phyloP scores from a whole-genome alignment of 768 basidiomycete genomes.

The Melanogaster broomeanus region DNA sequence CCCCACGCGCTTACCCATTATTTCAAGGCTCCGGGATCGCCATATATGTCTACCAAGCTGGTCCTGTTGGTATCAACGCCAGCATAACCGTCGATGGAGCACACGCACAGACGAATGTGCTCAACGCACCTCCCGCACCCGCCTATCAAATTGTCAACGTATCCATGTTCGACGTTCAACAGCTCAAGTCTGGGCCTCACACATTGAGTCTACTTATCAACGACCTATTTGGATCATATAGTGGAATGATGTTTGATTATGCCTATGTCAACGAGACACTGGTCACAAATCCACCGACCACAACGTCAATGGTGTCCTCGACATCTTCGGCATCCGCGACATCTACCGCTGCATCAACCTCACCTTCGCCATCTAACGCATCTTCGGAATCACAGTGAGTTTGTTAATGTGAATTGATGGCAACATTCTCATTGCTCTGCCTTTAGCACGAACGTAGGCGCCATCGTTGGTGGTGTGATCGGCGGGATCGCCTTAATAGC shows the following conservation, averaged over 20 bases:
- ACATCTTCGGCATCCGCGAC: background rate
- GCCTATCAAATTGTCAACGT: constrained; percentile 21
- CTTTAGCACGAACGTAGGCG: constrained; percentile 4
- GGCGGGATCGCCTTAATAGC: constrained; percentile 8
- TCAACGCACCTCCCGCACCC: constrained; percentile 19
- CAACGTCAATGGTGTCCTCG: background rate
- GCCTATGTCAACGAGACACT: constrained; percentile 20
- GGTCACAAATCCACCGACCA: constrained; percentile 6
- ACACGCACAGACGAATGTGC: constrained; percentile 12
- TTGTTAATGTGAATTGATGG: background rate
- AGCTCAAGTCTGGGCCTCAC: constrained; percentile 15
- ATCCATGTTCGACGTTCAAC: constrained; percentile 26
- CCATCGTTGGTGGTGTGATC: constrained; percentile 17
- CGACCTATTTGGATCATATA: constrained; percentile 22
- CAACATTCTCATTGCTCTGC: background rate
- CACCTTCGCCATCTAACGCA: background rate
- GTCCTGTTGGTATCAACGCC: constrained; percentile 25
- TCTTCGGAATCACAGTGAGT: constrained; percentile 14
- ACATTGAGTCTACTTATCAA: constrained; percentile 14
- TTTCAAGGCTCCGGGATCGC: constrained; percentile 22
- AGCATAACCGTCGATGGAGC: constrained; percentile 17
- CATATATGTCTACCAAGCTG: constrained; percentile 24
- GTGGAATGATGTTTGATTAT: constrained; percentile 27
- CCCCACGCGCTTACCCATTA: background rate
- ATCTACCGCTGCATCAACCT: background rate